A percentile compares a stretch with the other conserved stretches of the same genome.
phyloP scores from a whole-genome alignment of 352 stramenopile genomes.

The Pythium phragmiticola region DNA sequence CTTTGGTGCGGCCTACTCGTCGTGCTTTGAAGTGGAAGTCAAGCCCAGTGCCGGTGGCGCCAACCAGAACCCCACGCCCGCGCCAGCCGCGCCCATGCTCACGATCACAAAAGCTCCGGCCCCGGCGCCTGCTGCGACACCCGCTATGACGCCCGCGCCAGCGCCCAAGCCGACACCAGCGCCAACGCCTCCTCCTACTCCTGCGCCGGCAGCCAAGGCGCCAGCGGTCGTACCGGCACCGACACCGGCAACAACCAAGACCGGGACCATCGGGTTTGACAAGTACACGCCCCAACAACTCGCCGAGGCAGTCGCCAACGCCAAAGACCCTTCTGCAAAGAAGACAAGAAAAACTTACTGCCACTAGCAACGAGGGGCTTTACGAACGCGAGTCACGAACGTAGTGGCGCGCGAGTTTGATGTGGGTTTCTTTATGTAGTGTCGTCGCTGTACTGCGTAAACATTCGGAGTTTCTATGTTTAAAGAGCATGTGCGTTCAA shows the following conservation, averaged over 20 bases:
- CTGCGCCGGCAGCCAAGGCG: conserved; percentile 18
- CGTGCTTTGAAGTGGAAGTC: conserved; percentile 69
- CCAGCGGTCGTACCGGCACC: conserved; percentile 11
- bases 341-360: conserved; percentile 11
- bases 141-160: conserved; percentile 3
- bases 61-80: neutral
- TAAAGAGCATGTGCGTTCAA: neutral
- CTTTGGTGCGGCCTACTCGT: conserved; percentile 66
- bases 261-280: conserved; percentile 20
- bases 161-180: neutral
- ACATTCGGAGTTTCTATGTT: neutral
- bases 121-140: conserved; percentile 3
- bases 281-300: conserved; percentile 23
- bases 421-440: conserved; percentile 1
- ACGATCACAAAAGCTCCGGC: neutral
- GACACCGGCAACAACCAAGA: conserved; percentile 17
- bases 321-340: conserved; percentile 16
- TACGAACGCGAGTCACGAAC: neutral
- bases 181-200: conserved; percentile 13
- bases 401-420: neutral
- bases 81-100: conserved; percentile 4
- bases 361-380: neutral
- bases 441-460: neutral
- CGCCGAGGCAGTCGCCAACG: conserved; percentile 19
- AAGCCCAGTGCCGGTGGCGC: conserved; percentile 16